phyloP scores from a whole-genome alignment of 1,284 basidiomycete species.

The Xerocomus amazonicus region DNA sequence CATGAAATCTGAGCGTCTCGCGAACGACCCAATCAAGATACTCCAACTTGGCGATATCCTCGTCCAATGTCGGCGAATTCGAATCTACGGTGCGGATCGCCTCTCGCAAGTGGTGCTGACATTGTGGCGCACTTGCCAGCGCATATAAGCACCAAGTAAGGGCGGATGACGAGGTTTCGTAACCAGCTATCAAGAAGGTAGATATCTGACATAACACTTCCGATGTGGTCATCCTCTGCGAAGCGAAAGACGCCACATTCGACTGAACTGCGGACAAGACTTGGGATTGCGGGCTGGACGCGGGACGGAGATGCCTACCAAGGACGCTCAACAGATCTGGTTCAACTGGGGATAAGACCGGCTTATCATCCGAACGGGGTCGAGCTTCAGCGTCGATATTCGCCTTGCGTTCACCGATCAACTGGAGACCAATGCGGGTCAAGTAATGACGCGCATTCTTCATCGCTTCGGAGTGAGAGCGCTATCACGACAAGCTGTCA shows the following conservation, averaged over 20 bases:
- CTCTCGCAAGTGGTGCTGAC: conserved; percentile 56
- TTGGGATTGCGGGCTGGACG: neutral
- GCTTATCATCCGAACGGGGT: conserved; percentile 12
- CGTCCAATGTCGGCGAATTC: conserved; percentile 22
- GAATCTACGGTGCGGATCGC: conserved; percentile 38
- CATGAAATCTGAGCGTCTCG: conserved; percentile 62
- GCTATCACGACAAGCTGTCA: conserved; percentile 28
- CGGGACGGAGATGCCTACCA: conserved; percentile 14
- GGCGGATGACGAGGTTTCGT: conserved; percentile 61
- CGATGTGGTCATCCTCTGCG: conserved; percentile 56
- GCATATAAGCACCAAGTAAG: conserved; percentile 73
- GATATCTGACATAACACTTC: conserved; percentile 76
- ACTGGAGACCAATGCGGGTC: conserved; percentile 49
- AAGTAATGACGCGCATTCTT: conserved; percentile 45
- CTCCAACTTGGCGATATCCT: conserved; percentile 25
- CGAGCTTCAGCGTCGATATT: conserved; percentile 27
- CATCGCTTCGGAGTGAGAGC: conserved; percentile 42
- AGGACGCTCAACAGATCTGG: conserved; percentile 21
- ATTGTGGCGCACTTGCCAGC: conserved; percentile 49
- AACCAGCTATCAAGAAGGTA: conserved; percentile 70
- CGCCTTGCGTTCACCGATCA: conserved; percentile 49
- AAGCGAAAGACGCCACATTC: conserved; percentile 47
- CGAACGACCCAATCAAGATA: conserved; percentile 51
- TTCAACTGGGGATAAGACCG: conserved; percentile 6
- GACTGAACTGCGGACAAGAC: conserved; percentile 48